Conservation (phyloP, 1,139 yeast genomes). For the Keqinozyma sinolaborantium region DNA sequence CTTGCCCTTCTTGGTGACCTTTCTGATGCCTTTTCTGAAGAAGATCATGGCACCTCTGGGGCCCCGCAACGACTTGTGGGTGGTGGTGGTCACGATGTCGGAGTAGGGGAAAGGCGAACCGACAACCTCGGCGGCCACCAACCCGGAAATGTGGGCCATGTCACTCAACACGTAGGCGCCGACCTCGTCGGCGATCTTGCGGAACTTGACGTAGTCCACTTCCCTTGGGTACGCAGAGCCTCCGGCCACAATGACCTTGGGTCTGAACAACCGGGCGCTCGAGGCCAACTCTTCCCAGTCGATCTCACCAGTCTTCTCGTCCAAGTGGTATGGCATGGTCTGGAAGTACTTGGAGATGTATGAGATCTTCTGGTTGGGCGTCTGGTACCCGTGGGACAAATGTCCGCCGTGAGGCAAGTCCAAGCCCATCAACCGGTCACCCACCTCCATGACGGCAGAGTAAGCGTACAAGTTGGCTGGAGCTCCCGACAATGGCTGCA, state of each 20-base stretch:
- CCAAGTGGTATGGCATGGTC: constrained; percentile 93
- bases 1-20: constrained; percentile 82
- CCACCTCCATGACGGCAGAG: constrained; percentile 86
- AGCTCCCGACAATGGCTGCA: constrained; percentile 90
- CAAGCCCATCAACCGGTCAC: constrained; percentile 93
- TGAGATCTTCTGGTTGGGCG: constrained; percentile 82
- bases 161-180: constrained; percentile 91
- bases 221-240: constrained; percentile 94
- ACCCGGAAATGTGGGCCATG: constrained; percentile 96
- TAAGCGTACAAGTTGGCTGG: constrained; percentile 95
- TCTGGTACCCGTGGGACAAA: constrained; percentile 93
- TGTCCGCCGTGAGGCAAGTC: constrained; percentile 98
- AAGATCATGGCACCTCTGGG: constrained; percentile 99
- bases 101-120: constrained; percentile 93
- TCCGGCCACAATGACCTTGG: constrained; percentile 93
- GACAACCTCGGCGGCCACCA: constrained; percentile 89
- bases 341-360: constrained; percentile 91
- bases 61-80: constrained; percentile 95
- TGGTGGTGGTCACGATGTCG: constrained; percentile 94
- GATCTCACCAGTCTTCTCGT: constrained; percentile 81
- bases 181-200: constrained; percentile 84
- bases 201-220: constrained; percentile 87
- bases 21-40: constrained; percentile 88
- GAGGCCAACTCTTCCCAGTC: constrained; percentile 88
- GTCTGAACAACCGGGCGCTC: constrained; percentile 84